Base-by-base conservation (phyloP, 139 green algal genomes). In the Coelastrella sp. region DNA sequence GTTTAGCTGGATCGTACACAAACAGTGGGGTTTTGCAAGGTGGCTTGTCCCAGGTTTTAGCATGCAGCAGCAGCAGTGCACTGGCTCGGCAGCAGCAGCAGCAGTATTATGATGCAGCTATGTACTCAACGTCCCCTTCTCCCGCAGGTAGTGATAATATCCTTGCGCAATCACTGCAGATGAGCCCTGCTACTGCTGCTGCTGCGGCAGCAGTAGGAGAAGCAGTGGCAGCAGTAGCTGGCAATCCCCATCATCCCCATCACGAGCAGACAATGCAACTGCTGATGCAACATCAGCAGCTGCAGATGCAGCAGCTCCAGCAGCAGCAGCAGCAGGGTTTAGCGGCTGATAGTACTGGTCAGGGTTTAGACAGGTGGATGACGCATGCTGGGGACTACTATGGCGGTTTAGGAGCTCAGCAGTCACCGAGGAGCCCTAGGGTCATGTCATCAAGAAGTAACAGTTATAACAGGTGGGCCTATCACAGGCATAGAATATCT, bases 191-290 rank as follows among this genome's bases (percentile, higher is more conserved):
- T 62, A 34, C 72, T 79, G 72, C 43, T 41, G 43, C 43, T 81
- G 73, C 50, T 40, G 73, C 73, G 9, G 73, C 73, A 38, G 37
- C 32, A 50, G 32, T 66, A 4, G 48, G 34, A 7, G 50, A 50
- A 25, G 73, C 48, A 37, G 75, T 71, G 4, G 75, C 75, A 82
- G 75, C 51, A 8, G 75, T 71, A 11, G 75, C 75, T n/a, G 75
- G 75, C 21, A 82, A 82, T n/a, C 75, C 75, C 1, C 35, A 82
- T 38, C 75, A 82, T 53, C 75, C 75, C 2, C 75, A 82, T 7
- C 75, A 82, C n/a, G 19, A 82, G 21, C 35, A 51, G 23, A 27
- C 75, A 0, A 69, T 82, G 75, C 75, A 82, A 53, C 53, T 82
- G 75, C 34, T 82, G 75, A 5, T 71, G 21, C 53, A 82, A 23